phyloP scores from a whole-genome alignment of 495 filamentous ascomycete species.

The Penicillium bialowiezense region DNA sequence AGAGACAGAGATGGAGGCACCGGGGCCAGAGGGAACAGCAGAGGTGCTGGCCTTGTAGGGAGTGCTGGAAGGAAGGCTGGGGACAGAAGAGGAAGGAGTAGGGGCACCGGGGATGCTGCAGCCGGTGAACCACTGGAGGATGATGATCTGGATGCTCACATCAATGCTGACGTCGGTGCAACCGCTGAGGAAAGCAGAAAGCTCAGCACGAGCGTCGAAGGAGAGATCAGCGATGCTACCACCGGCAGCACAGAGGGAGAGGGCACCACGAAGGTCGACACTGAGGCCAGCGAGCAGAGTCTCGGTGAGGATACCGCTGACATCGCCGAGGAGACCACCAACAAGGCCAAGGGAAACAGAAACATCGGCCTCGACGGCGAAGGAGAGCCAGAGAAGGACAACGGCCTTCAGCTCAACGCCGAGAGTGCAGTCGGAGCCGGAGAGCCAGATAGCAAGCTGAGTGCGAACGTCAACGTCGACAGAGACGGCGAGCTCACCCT shows the following conservation, averaged over 20 bases:
- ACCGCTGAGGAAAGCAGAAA: slow-evolving; percentile 42
- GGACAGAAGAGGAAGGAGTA: slow-evolving; percentile 16
- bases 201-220: slow-evolving; percentile 35
- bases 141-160: slow-evolving; percentile 35
- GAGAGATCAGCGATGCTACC: slow-evolving; percentile 35
- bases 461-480: slow-evolving; percentile 31
- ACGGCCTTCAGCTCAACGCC: slow-evolving; percentile 43
- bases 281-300: slow-evolving; percentile 29
- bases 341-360: slow-evolving; percentile 29
- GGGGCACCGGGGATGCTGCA: slow-evolving; percentile 30
- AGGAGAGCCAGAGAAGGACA: slow-evolving; percentile 41
- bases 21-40: slow-evolving; percentile 6
- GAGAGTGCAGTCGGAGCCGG: slow-evolving; percentile 34
- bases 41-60: slow-evolving; percentile 4
- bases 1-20: slow-evolving; percentile 8
- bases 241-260: slow-evolving; percentile 33
- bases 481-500: slow-evolving; percentile 30
- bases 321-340: slow-evolving; percentile 25
- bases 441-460: slow-evolving; percentile 39
- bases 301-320: slow-evolving; percentile 30
- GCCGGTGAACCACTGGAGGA: slow-evolving; percentile 43
- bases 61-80: slow-evolving; percentile 20
- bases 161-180: slow-evolving; percentile 25
- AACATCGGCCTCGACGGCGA: slow-evolving; percentile 29
- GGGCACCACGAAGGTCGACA: slow-evolving; percentile 33